Base-by-base conservation (phyloP, 1,139 yeast genomes). In the Suhomyces atakaporum region DNA sequence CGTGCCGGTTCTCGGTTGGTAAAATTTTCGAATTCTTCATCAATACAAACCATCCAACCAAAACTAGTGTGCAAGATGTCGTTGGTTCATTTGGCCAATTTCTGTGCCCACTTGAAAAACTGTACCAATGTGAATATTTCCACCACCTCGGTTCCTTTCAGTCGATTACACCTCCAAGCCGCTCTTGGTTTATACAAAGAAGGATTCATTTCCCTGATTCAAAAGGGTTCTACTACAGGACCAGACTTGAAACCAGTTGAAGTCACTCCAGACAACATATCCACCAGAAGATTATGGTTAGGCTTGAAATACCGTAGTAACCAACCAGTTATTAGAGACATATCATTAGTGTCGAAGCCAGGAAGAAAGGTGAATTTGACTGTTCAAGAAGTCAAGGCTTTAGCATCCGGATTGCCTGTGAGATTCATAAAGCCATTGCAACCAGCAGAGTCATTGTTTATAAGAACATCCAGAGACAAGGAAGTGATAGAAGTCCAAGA, bases 101-200 rank as follows among this genome's bases (percentile, higher is more conserved):
- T 84, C 39, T 88, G 96, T 58, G 83, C 95, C 21, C 98, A 92
- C 56, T 61, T 92, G 44, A 95, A 88, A 62, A 92, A 92, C 66
- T 88, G 94, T 49, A 76, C 87, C 12, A 77, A 86, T 57, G 92
- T 87, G 29, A 78, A 79, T 54, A 66, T 81, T 33, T 74, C 94
- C 19, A 62, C 83, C 42, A 88, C 97, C 0, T 77, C 92, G 10
- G 77, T 92, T 15, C 97, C 97, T 15, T 86, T 84, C 68, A 78
- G 90, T 18, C 81, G 85, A 53, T 69, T 88, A 50, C 95, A 90
- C 57, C 71, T 94, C 43, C 88, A 85, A 54, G 75, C 92, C 35
- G 87, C 95, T 9, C 69, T 86, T 38, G 92, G 90, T 26, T 75
- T 92, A 33, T 87, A 92, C 66, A 84, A 82, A 48, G 95, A 90